Percentiles rank a stretch among this genome's conserved stretches.
Evolutionary conservation across 108 stramenopile species (phyloP).

Genomic region (Pseudonitzschia multiseries): DNA sequence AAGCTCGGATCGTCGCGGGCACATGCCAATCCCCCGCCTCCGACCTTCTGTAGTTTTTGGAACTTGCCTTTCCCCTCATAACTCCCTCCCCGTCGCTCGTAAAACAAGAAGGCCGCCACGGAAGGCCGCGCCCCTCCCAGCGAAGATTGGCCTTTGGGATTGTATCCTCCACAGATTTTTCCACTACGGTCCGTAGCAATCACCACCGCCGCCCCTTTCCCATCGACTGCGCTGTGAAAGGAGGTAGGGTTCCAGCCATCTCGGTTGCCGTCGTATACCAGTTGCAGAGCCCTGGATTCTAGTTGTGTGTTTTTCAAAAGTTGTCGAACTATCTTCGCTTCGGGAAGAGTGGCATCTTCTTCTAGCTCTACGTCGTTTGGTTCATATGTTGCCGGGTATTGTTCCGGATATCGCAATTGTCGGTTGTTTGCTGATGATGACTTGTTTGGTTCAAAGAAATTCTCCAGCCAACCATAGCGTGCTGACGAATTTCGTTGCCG

Average conservation of each 20-base stretch:
- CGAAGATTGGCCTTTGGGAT: slow-evolving; percentile 68
- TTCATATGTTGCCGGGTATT: slow-evolving; percentile 43
- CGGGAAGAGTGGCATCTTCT: slow-evolving; percentile 14
- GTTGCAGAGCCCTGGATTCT: slow-evolving; percentile 48
- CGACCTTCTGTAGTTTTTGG: slow-evolving; percentile 61
- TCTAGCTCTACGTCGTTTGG: slow-evolving; percentile 11
- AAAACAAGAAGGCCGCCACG: slow-evolving; percentile 66
- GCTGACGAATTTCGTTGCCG: neutral
- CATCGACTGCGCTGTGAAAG: slow-evolving; percentile 62
- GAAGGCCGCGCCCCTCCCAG: slow-evolving; percentile 56
- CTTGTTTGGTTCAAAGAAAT: slow-evolving; percentile 27
- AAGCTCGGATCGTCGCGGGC: slow-evolving; percentile 55
- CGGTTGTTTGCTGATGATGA: slow-evolving; percentile 1
- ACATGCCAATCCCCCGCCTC: slow-evolving; percentile 76
- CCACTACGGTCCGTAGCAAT: slow-evolving; percentile 37
- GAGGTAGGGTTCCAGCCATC: slow-evolving; percentile 54
- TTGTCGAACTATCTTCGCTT: slow-evolving; percentile 40
- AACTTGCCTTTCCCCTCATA: slow-evolving; percentile 4
- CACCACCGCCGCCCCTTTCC: slow-evolving; percentile 64
- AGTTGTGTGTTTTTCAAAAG: slow-evolving; percentile 69
- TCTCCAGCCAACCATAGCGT: slow-evolving; percentile 32
- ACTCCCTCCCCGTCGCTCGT: slow-evolving; percentile 14
- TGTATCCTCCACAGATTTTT: slow-evolving; percentile 61
- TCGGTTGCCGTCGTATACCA: slow-evolving; percentile 55
- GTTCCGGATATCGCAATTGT: slow-evolving; percentile 37